phyloP scores from a whole-genome alignment of 169 alveolate species.

The Plasmodium ovale region DNA sequence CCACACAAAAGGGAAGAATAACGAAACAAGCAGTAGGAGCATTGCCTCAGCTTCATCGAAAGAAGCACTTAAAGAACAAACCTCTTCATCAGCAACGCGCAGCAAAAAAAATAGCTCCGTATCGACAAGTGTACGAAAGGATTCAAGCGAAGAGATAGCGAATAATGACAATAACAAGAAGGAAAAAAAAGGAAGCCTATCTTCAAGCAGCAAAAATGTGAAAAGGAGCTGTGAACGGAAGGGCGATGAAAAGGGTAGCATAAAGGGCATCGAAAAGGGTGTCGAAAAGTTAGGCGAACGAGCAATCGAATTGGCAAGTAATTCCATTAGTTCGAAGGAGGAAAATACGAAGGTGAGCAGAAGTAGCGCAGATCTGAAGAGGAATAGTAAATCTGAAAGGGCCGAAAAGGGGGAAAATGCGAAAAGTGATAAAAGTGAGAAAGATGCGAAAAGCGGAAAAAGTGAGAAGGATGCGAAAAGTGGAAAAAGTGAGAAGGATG shows the following conservation, averaged over 20 bases:
- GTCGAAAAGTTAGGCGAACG: too few relatives aligned
- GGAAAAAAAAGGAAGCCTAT: background rate
- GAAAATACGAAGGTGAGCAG: background rate
- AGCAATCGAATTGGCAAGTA: background rate
- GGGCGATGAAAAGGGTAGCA: background rate
- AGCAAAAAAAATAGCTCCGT: background rate
- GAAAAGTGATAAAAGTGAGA: background rate
- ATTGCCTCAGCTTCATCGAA: too few relatives aligned
- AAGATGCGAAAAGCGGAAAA: background rate
- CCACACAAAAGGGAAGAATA: too few relatives aligned
- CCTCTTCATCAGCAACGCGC: background rate
- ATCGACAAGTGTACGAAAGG: background rate
- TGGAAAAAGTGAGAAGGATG: background rate
- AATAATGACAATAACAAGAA: background rate
- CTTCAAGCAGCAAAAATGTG: background rate
- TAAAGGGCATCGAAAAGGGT: background rate
- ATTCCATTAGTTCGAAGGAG: constrained; percentile 2
- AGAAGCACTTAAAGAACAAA: too few relatives aligned
- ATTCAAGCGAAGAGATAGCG: background rate
- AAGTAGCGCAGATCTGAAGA: background rate
- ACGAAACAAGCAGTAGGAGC: too few relatives aligned
- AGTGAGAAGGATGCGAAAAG: background rate
- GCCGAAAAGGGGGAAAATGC: background rate
- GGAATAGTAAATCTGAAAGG: background rate
- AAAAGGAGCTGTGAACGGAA: background rate